Conservation (phyloP, 164 flowering plant species). For the Nymphaea thermarum region DNA sequence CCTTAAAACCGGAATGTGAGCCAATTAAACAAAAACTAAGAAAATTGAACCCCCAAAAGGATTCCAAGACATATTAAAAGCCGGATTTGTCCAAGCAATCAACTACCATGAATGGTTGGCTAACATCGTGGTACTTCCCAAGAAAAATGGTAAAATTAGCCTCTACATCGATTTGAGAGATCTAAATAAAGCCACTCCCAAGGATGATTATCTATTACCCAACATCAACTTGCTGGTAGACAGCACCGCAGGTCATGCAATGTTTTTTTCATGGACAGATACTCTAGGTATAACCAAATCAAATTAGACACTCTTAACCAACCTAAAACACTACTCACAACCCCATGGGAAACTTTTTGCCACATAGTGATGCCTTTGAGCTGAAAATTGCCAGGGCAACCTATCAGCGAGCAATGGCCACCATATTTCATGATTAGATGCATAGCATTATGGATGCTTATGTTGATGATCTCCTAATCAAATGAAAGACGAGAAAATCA, state of each 20-base stretch:
- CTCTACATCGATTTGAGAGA: background rate
- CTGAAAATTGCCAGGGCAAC: conserved; percentile 2
- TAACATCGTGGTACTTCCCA: background rate
- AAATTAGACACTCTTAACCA: background rate
- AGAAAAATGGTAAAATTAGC: background rate
- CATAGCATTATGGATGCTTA: background rate
- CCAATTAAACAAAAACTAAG: background rate
- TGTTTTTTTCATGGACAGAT: conserved; percentile 2
- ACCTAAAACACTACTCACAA: background rate
- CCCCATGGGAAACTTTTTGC: background rate
- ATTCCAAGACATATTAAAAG: background rate
- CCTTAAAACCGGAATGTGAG: no score
- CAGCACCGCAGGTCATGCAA: background rate
- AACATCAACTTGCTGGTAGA: background rate
- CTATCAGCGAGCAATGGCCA: conserved; percentile 1
- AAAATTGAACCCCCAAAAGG: background rate
- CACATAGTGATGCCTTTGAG: background rate
- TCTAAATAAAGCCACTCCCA: background rate
- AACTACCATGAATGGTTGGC: background rate
- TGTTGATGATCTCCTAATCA: background rate
- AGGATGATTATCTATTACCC: background rate
- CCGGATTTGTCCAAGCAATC: background rate
- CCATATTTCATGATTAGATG: conserved; percentile 3
- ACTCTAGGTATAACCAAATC: background rate
- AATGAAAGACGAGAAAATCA: background rate